A percentile compares a stretch with the other conserved stretches of the same genome.
Evolutionary conservation across 495 filamentous ascomycete genomes (phyloP).

Genomic region (Aspergillus coremiiformis): DNA sequence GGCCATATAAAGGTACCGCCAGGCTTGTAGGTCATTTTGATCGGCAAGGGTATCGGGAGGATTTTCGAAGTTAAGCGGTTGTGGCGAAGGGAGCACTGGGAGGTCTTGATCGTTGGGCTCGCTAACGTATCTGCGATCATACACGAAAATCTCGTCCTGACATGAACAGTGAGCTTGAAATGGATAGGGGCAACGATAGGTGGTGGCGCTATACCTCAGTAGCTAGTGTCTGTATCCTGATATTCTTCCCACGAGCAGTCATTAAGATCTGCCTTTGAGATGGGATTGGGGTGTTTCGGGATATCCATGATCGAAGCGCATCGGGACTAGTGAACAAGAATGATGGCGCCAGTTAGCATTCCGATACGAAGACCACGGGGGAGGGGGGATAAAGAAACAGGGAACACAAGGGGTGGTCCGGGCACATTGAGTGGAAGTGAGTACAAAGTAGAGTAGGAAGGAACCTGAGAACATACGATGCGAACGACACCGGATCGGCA

Average conservation of each 20-base stretch:
- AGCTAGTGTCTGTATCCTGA: conserved; percentile 65
- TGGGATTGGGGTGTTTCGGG: conserved; percentile 57
- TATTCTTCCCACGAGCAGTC: conserved; percentile 71
- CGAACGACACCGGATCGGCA: conserved; percentile 60
- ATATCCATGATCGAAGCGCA: conserved; percentile 59
- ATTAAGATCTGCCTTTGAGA: conserved; percentile 69
- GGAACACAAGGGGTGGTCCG: conserved; percentile 1
- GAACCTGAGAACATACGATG: conserved; percentile 49
- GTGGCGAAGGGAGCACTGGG: conserved; percentile 49
- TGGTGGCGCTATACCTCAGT: conserved; percentile 54
- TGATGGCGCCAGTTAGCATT: conserved; percentile 16
- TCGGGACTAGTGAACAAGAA: conserved; percentile 49
- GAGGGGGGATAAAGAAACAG: conserved; percentile 3
- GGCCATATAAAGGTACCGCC: conserved; percentile 71
- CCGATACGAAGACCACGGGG: neutral
- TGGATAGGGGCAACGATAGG: neutral
- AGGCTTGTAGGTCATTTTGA: conserved; percentile 66
- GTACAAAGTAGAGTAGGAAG: neutral
- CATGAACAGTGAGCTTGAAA: neutral
- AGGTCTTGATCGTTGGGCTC: conserved; percentile 41
- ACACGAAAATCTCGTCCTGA: conserved; percentile 81
- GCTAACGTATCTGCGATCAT: conserved; percentile 60
- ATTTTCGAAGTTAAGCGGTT: conserved; percentile 47
- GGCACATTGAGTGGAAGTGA: conserved; percentile 5
- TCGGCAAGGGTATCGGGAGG: conserved; percentile 69